Evolutionary conservation across 768 basidiomycete genomes (phyloP).

Genomic region (Boletellus sp.): DNA sequence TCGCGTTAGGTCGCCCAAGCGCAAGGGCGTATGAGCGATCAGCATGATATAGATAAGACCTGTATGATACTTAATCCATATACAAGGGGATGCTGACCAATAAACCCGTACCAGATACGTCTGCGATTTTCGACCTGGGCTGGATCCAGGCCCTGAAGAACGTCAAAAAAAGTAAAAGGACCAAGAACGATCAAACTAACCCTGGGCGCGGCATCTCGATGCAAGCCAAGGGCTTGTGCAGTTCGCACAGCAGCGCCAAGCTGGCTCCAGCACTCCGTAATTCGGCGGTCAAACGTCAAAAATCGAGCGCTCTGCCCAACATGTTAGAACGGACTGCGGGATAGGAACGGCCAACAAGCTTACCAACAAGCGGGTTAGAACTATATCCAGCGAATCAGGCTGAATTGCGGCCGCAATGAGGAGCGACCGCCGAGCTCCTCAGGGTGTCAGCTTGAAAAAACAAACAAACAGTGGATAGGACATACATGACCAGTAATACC

Average conservation of each 20-base stretch:
- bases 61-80: conserved; percentile 25
- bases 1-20: conserved; percentile 85
- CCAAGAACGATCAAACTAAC: conserved; percentile 40
- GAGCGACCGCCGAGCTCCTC: conserved; percentile 75
- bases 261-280: conserved; percentile 96
- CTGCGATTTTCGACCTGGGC: conserved; percentile 83
- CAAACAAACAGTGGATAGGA: conserved; percentile 13
- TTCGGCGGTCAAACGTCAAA: conserved; percentile 69
- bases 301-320: conserved; percentile 61
- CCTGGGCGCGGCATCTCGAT: conserved; percentile 82
- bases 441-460: conserved; percentile 17
- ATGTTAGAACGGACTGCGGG: conserved; percentile 9
- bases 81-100: background rate
- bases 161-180: conserved; percentile 2
- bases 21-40: conserved; percentile 90
- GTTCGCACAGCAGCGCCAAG: conserved; percentile 90
- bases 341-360: conserved; percentile 9
- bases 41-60: conserved; percentile 91
- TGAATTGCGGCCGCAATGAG: conserved; percentile 92
- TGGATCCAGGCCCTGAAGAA: conserved; percentile 61
- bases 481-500: conserved; percentile 96
- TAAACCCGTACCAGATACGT: conserved; percentile 66
- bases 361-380: conserved; percentile 83
- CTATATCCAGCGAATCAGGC: conserved; percentile 87
- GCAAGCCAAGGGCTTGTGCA: conserved; percentile 89